Evolutionary conservation across 1,284 basidiomycete species (phyloP).

Genomic region (Marasmius tenuissimus): DNA sequence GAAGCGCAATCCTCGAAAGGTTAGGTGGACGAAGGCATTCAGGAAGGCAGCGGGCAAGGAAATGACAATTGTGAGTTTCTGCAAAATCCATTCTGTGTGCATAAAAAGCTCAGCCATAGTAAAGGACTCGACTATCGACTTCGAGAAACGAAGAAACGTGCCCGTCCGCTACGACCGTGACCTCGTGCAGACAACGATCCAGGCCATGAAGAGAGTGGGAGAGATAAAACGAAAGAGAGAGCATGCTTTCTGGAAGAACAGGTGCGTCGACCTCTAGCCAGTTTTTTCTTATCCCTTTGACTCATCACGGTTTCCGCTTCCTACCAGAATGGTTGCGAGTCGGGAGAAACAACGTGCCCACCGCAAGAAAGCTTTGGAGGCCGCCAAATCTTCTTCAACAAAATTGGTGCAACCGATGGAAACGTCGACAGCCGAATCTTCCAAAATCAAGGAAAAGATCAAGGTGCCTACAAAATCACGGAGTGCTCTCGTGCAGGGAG

Average conservation of each 20-base stretch:
- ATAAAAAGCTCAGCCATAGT: not conserved
- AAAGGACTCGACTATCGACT: slow-evolving; percentile 97
- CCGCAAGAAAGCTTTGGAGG: slow-evolving; percentile 62
- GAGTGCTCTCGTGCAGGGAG: slow-evolving; percentile 75
- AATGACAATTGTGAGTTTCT: slow-evolving; percentile 88
- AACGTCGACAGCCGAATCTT: slow-evolving; percentile 40
- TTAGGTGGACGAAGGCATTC: slow-evolving; percentile 99
- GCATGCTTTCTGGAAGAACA: slow-evolving; percentile 96
- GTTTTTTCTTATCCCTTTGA: not conserved
- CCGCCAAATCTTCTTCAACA: slow-evolving; percentile 58
- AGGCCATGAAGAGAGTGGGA: slow-evolving; percentile 94
- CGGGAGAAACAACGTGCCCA: slow-evolving; percentile 72
- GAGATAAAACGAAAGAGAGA: slow-evolving; percentile 94
- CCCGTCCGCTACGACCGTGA: slow-evolving; percentile 98
- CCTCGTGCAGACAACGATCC: slow-evolving; percentile 90
- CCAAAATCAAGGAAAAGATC: slow-evolving; percentile 75
- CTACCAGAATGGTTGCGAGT: slow-evolving; percentile 74
- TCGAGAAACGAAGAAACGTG: slow-evolving; percentile 98
- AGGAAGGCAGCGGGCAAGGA: slow-evolving; percentile 98
- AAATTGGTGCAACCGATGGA: slow-evolving; percentile 73
- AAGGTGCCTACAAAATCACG: slow-evolving; percentile 68
- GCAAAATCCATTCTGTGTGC: not conserved
- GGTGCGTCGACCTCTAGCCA: slow-evolving; percentile 48
- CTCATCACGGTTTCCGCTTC: not conserved
- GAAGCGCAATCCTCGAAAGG: slow-evolving; percentile 99